Evolutionary conservation across 352 stramenopile species (phyloP).

Genomic region (Pythium diclinum): DNA sequence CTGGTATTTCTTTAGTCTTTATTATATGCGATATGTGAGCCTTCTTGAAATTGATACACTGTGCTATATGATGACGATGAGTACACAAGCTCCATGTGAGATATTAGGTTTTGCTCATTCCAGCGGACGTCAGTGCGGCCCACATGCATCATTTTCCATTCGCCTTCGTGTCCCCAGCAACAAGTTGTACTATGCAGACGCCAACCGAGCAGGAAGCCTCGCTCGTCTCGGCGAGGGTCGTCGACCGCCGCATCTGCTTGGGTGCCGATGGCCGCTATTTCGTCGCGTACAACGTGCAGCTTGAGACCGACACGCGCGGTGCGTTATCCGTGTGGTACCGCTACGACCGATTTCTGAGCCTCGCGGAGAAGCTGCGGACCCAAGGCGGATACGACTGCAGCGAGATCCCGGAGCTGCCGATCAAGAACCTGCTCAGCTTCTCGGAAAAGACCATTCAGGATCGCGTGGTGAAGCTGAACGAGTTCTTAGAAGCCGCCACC

Average conservation of each 20-base stretch:
- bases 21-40: no score
- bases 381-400: slow-evolving; percentile 37
- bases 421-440: slow-evolving; percentile 43
- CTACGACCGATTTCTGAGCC: slow-evolving; percentile 43
- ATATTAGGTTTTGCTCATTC: no score
- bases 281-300: slow-evolving; percentile 52
- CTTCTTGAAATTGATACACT: no score
- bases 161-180: slow-evolving; percentile 3
- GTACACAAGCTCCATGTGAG: no score
- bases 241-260: slow-evolving; percentile 37
- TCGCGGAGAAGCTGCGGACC: slow-evolving; percentile 36
- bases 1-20: no score
- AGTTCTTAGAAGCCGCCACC: slow-evolving; percentile 42
- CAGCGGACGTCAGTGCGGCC: no score
- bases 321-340: slow-evolving; percentile 47
- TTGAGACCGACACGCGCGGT: slow-evolving; percentile 42
- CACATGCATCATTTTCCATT: no score
- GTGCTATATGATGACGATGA: no score
- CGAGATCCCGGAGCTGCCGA: slow-evolving; percentile 42
- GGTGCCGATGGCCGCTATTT: slow-evolving; percentile 34
- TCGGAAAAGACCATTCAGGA: slow-evolving; percentile 41
- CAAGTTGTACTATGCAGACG: no score
- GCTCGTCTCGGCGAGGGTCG: slow-evolving; percentile 33
- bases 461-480: slow-evolving; percentile 42
- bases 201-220: slow-evolving; percentile 27